Base-by-base conservation (phyloP, 1,284 basidiomycete genomes). In the Ustilago crameri region DNA sequence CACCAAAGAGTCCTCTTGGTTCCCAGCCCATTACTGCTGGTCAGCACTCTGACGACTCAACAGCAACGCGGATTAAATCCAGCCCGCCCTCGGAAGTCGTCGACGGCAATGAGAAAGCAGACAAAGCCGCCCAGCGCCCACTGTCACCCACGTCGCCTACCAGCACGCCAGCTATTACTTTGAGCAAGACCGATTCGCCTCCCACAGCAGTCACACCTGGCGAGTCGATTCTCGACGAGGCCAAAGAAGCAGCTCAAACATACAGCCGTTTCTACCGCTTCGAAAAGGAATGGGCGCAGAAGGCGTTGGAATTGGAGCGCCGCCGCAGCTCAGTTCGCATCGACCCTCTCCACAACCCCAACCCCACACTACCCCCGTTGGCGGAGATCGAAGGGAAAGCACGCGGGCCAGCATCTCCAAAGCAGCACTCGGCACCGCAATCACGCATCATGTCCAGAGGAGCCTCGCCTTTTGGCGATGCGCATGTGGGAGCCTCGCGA, bases 211-310 rank as follows among this genome's bases (percentile, higher is more conserved):
- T 35, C 4, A 18, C 49, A 20, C 34, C 48, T 17, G 55, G 54
- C 40, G 58, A 62, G 20, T 32, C 41, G n/a, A 40, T 72, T 7
- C 22, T 66, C 14, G 51, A 72, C 22, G 48, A 65, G 12, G 68
- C 63, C 49, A 72, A 65, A 38, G 47, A 62, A 37, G 63, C 48
- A 14, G 63, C 63, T 22, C 53, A 51, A 30, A 58, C 54, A 22
- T 72, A 66, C 56, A 63, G 59, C 10, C 62, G 63, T 41, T 72
- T 72, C 52, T 72, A 72, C 46, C 59, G 63, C 48, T 72, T 72
- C 41, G 68, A 72, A 48, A 62, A 59, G 34, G 58, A 66, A 49
- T 72, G 68, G 68, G 68, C 68, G 3, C 58, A 72, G 32, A 70
- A 70, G 47, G 67, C 67, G 4, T 57, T 70, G 35, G 67, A 70